Conservation (phyloP, 1,284 basidiomycete species). For the Ganoderma boninense region DNA sequence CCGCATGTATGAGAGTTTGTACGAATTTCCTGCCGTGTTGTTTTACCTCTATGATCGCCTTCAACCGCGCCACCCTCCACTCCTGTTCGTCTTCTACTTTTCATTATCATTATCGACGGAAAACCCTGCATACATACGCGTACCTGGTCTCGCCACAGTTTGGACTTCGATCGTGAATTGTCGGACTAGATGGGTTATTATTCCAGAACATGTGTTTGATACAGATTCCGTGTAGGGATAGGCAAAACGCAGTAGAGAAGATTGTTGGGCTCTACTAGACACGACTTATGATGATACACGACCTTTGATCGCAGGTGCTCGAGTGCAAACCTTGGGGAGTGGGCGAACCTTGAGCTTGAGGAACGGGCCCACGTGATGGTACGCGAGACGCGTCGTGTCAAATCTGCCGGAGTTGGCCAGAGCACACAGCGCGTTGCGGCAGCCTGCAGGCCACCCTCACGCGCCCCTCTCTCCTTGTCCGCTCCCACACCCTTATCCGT, state of each 20-base stretch:
- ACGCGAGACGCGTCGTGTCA: conserved; percentile 10
- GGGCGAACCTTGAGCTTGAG: not conserved
- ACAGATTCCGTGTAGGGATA: conserved; percentile 4
- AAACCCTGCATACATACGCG: conserved; percentile 8
- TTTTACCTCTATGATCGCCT: conserved; percentile 7
- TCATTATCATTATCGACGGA: conserved; percentile 20
- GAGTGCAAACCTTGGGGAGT: not conserved
- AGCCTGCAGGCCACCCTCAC: not conserved
- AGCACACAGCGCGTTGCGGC: conserved; percentile 1
- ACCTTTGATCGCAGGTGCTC: not conserved
- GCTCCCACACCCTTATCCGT: not conserved
- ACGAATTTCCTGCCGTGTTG: conserved; percentile 11
- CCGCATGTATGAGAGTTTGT: not conserved
- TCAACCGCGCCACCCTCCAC: not conserved
- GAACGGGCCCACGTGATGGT: conserved; percentile 10
- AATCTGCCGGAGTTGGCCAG: not conserved
- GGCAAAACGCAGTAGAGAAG: not conserved
- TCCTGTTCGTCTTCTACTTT: not conserved
- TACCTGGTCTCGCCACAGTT: not conserved
- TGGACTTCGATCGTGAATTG: conserved; percentile 1
- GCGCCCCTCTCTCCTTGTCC: not conserved
- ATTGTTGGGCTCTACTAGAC: not conserved
- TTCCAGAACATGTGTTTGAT: not conserved
- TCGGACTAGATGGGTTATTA: conserved; percentile 6
- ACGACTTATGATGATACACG: conserved; percentile 8